Base-by-base conservation (phyloP, 2,329 filamentous ascomycete genomes). In the Plectosphaerella sp. region DNA sequence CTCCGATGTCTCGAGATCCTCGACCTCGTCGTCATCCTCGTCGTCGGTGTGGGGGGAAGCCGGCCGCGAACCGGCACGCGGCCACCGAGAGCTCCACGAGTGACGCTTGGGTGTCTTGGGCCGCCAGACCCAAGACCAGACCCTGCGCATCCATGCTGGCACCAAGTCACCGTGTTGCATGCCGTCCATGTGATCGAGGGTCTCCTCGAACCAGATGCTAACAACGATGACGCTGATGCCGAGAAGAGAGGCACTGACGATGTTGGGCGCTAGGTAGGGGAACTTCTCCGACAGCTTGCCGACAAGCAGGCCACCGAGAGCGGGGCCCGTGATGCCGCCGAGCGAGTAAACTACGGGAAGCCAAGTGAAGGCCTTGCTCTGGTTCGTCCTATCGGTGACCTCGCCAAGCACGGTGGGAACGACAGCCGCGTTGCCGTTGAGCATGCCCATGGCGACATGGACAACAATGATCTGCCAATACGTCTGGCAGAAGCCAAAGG, bases 331-430 rank as follows among this genome's bases (percentile, higher is more conserved):
- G 55, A 99, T 96, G 43, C 89, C 90, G 16, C 94, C 94, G 35
- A 99, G 76, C 4, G 93, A 93, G 69, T 99, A 99, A n/a, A 97
- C 87, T 39, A 97, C 88, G 0, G 94, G 94, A 42, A 99, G 75
- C 73, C 96, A 99, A 2, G 89, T 94, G 62, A 99, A 99, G 0
- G 91, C 94, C 50, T 82, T 82, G 63, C 90, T 94, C 76, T 99
- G 94, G 67, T 99, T 99, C 57, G 88, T 94, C 51, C 91, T 84
- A 65, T 97, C 92, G 2, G 94, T 99, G 49, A 99, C 88, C 68
- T 99, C 94, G 41, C 94, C 94, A 47, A 99, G 70, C 47, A 93
- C 96, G 0, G 94, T 97, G 8, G 91, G 93, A 14, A 99, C 91
- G 12, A 97, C 86, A 5, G 91, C 93, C 28, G 94, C 91, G 62